A percentile compares a stretch with the other conserved stretches of the same genome.
phyloP scores from a whole-genome alignment of 1,284 basidiomycete species.

The Rhodotorula sp. region DNA sequence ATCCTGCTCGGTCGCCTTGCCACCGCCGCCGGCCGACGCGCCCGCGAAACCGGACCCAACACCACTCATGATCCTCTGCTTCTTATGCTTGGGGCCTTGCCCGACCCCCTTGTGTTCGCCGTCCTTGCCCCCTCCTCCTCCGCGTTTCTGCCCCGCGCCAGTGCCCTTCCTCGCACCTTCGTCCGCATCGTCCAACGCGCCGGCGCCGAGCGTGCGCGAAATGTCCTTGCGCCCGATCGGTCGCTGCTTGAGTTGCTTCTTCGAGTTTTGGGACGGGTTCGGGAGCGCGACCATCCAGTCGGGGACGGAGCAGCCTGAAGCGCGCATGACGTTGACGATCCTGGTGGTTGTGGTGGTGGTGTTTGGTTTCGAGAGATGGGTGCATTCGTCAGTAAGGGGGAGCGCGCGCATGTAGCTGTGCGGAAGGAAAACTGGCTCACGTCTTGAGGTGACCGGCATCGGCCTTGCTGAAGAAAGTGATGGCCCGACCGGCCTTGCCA shows the following conservation, averaged over 20 bases:
- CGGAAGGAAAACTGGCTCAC: constrained; percentile 55
- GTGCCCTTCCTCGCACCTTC: constrained; percentile 10
- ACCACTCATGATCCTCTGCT: constrained; percentile 50
- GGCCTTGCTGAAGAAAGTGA: constrained; percentile 93
- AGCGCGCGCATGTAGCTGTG: constrained; percentile 11
- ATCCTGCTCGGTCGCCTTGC: constrained; percentile 56
- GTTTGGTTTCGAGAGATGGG: too few species aligned
- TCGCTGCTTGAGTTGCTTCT: constrained; percentile 73
- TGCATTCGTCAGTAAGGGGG: background rate
- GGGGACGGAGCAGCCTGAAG: constrained; percentile 83
- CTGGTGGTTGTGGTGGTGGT: constrained; percentile 52
- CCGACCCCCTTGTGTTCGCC: constrained; percentile 41
- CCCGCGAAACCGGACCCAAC: background rate
- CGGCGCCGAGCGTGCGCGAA: constrained; percentile 29
- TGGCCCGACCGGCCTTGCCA: constrained; percentile 82
- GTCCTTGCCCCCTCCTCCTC: constrained; percentile 55
- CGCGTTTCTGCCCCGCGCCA: constrained; percentile 46
- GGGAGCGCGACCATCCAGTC: constrained; percentile 81
- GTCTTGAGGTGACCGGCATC: constrained; percentile 89
- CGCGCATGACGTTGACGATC: constrained; percentile 89
- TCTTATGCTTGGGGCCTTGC: constrained; percentile 58
- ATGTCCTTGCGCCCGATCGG: constrained; percentile 63
- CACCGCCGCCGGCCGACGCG: background rate
- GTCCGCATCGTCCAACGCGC: constrained; percentile 4
- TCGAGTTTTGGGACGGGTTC: constrained; percentile 67